A percentile compares a stretch with the other conserved stretches of the same genome.
Conservation (phyloP, 2,329 filamentous ascomycete genomes). For the Ophiostoma quercus region DNA sequence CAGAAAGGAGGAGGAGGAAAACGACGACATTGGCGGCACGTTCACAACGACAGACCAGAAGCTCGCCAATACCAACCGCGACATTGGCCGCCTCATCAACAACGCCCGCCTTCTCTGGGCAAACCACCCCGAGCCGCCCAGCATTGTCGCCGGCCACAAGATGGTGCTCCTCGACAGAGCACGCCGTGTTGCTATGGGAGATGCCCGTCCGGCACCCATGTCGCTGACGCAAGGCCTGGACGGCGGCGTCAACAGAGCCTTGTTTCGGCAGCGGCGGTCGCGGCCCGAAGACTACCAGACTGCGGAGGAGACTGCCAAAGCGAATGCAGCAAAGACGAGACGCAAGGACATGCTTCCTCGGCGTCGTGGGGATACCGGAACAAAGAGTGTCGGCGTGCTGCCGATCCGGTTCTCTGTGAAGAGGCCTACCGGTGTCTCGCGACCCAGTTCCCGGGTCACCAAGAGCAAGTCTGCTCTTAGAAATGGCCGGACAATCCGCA, state of each 20-base stretch:
- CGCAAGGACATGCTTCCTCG: constrained; percentile 14
- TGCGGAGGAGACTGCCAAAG: not conserved
- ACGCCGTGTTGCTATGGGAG: constrained; percentile 26
- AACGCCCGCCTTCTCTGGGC: not conserved
- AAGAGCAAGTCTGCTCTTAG: not conserved
- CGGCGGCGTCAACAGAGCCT: constrained; percentile 21
- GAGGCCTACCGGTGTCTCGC: not conserved
- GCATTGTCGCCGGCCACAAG: constrained; percentile 17
- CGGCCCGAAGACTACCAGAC: constrained; percentile 13
- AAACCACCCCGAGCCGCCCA: not conserved
- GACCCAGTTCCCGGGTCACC: not conserved
- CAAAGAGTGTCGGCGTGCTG: constrained; percentile 1
- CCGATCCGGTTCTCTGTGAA: constrained; percentile 2
- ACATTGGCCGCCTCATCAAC: constrained; percentile 20
- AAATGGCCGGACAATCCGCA: not conserved
- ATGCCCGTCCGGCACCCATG: constrained; percentile 22
- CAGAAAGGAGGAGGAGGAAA: not conserved
- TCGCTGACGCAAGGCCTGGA: constrained; percentile 20
- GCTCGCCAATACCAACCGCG: constrained; percentile 23
- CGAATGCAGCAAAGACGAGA: not conserved
- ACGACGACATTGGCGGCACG: constrained; percentile 20
- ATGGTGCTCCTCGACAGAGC: constrained; percentile 26
- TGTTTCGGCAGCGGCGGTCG: constrained; percentile 11
- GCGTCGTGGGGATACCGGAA: constrained; percentile 15
- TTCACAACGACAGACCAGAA: not conserved